Evolutionary conservation across 1,284 basidiomycete genomes (phyloP).

Genomic region (Moniliella sp.): DNA sequence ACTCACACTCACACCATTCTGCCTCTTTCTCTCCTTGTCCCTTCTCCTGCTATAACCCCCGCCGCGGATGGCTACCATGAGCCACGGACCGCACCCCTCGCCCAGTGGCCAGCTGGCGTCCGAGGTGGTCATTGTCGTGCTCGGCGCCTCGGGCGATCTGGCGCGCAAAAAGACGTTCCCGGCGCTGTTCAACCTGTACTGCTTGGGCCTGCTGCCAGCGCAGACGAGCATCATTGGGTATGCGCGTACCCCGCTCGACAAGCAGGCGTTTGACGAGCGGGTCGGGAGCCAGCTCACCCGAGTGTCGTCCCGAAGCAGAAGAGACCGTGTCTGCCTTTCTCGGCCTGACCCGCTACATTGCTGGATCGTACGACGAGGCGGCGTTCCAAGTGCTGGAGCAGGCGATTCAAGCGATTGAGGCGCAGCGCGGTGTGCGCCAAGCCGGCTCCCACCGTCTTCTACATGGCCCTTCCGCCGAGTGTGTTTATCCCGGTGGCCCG

Average conservation of each 20-base stretch:
- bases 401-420: conserved; percentile 18
- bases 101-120: no score
- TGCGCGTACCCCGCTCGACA: conserved; percentile 33
- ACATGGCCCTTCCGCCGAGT: conserved; percentile 31
- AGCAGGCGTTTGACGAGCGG: conserved; percentile 25
- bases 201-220: conserved; percentile 19
- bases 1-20: no score
- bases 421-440: conserved; percentile 6
- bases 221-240: conserved; percentile 32
- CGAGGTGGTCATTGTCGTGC: no score
- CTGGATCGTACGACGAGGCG: conserved; percentile 28
- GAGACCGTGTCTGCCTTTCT: conserved; percentile 16
- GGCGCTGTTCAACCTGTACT: conserved; percentile 25
- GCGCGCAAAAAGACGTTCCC: conserved; percentile 72
- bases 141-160: conserved; percentile 87
- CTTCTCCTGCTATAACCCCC: no score
- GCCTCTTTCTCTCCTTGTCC: no score
- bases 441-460: conserved; percentile 28
- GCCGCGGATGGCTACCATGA: no score
- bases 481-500: conserved; percentile 27
- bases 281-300: conserved; percentile 16
- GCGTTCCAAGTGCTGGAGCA: conserved; percentile 23
- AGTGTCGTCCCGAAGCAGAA: conserved; percentile 14
- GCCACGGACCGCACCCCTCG: no score
- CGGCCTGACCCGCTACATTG: conserved; percentile 20